Percentiles rank a stretch among this genome's conserved stretches.
These are phyloP conservation scores for Trichoderma polysporum DNA, from an alignment of 2,329 filamentous ascomycete species.

Conservation along the genomic window DNA sequence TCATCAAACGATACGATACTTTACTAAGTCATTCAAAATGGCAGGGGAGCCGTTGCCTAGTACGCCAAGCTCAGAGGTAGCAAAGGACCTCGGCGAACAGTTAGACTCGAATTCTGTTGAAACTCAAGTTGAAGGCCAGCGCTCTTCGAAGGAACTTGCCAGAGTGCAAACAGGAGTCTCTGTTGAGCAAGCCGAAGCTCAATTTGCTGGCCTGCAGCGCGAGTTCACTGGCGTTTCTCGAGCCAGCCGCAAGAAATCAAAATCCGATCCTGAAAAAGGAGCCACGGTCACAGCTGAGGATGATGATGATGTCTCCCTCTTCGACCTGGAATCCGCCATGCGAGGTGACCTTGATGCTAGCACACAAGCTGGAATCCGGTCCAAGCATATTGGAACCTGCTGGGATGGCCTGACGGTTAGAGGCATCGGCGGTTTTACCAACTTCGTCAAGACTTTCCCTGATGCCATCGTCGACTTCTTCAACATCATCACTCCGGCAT, in stretches of 20 bases:
- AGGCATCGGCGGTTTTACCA: conserved; percentile 71
- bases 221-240: conserved; percentile 59
- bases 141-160: conserved; percentile 23
- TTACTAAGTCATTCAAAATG: neutral
- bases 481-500: conserved; percentile 67
- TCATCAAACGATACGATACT: neutral
- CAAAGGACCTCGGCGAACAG: conserved; percentile 8
- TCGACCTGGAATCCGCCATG: conserved; percentile 74
- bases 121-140: conserved; percentile 24
- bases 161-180: conserved; percentile 50
- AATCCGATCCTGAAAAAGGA: conserved; percentile 60
- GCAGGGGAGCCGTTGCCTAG: conserved; percentile 8
- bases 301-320: conserved; percentile 51
- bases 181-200: conserved; percentile 65
- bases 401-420: conserved; percentile 77
- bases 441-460: conserved; percentile 73
- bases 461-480: conserved; percentile 75
- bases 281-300: conserved; percentile 37
- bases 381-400: conserved; percentile 76
- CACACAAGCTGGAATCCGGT: conserved; percentile 72
- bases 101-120: conserved; percentile 33
- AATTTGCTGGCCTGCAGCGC: conserved; percentile 67
- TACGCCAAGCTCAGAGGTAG: neutral
- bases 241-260: conserved; percentile 40
- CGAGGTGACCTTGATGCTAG: conserved; percentile 71